Conservation (phyloP, 169 alveolate genomes). For the Eimeria necatrix region DNA sequence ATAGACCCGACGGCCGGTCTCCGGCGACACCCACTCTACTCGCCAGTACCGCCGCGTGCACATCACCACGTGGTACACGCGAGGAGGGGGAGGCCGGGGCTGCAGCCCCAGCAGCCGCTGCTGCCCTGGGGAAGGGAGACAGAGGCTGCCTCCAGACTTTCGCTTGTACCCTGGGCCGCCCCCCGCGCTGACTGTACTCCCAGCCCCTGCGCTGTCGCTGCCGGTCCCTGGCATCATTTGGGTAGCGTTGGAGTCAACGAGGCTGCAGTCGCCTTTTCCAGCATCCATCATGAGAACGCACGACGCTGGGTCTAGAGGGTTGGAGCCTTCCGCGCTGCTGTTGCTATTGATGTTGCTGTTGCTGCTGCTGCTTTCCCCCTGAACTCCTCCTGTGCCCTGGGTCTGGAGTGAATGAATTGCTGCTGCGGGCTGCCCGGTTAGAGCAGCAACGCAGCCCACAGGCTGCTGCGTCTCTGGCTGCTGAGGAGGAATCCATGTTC, state of each 20-base stretch:
- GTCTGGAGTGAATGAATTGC: not conserved
- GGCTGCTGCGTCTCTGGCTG: slow-evolving; percentile 32
- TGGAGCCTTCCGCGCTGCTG: not conserved
- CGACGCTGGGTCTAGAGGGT: not conserved
- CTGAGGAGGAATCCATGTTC: slow-evolving; percentile 6
- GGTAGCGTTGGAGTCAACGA: not conserved
- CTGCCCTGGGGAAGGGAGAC: slow-evolving; percentile 8
- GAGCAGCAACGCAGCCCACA: not conserved
- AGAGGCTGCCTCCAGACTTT: not conserved
- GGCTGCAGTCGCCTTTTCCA: not conserved
- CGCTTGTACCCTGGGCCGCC: not conserved
- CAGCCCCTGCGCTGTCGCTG: not conserved
- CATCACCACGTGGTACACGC: slow-evolving; percentile 83
- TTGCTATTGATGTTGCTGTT: not conserved
- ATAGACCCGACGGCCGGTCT: slow-evolving; percentile 81
- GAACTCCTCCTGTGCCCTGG: not conserved
- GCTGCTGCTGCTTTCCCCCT: not conserved
- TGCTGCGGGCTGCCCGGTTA: not conserved
- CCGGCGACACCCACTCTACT: slow-evolving; percentile 82
- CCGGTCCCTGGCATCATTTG: not conserved
- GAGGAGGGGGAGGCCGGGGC: slow-evolving; percentile 79
- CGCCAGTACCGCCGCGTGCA: slow-evolving; percentile 82
- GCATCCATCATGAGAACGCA: not conserved
- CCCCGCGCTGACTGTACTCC: not conserved
- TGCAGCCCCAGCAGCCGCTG: slow-evolving; percentile 31